phyloP scores from a whole-genome alignment of 1,139 yeast species.

The Kodamaea sp. region DNA sequence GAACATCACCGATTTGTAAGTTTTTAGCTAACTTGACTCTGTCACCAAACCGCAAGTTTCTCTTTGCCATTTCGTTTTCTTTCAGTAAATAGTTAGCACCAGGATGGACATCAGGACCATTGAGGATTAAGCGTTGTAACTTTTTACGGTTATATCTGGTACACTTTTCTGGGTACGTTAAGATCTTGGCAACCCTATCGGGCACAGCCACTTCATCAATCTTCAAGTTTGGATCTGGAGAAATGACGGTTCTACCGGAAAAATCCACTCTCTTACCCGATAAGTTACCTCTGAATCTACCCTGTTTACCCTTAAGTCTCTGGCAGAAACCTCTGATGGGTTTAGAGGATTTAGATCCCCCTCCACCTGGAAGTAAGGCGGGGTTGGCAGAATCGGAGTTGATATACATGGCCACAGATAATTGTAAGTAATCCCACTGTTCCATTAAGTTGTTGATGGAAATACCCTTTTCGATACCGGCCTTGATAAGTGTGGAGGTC shows the following conservation, averaged over 20 bases:
- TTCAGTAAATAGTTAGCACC: constrained; percentile 93
- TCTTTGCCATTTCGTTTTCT: constrained; percentile 79
- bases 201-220: constrained; percentile 99
- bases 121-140: constrained; percentile 68
- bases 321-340: constrained; percentile 98
- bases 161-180: constrained; percentile 94
- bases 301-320: constrained; percentile 96
- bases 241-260: constrained; percentile 96
- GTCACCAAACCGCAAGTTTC: constrained; percentile 90
- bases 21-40: constrained; percentile 74
- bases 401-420: constrained; percentile 95
- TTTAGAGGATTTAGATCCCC: constrained; percentile 58
- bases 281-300: constrained; percentile 96
- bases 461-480: constrained; percentile 94
- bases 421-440: constrained; percentile 96
- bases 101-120: constrained; percentile 90
- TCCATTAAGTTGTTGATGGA: constrained; percentile 93
- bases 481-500: constrained; percentile 89
- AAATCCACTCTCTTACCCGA: constrained; percentile 99
- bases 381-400: constrained; percentile 95
- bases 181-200: constrained; percentile 90
- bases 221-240: constrained; percentile 95
- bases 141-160: constrained; percentile 84
- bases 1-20: constrained; percentile 84
- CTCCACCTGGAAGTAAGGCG: constrained; percentile 64